Evolutionary conservation across 2,329 filamentous ascomycete genomes (phyloP), one percentile per base, ranked within the genome.

Genomic region (Eurotiales sp.): DNA sequence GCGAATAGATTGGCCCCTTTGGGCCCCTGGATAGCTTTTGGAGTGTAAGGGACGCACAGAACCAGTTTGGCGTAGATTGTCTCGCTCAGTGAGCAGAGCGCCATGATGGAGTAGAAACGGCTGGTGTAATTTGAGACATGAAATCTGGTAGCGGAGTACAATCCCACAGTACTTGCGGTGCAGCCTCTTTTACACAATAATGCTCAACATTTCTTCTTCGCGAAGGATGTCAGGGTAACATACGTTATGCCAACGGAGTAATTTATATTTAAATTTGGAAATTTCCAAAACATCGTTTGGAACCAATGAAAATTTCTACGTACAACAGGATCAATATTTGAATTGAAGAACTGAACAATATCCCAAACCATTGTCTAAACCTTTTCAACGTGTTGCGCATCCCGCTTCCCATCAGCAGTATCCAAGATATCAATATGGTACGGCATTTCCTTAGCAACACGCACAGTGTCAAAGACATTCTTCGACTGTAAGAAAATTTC

Each of bases 91-190:
- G 45, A 37, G 8, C 45, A 47, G 11, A 47, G 45, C 8, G 45
- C 45, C 45, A 47, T 25, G 5, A 47, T 29, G 17, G 45, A 47
- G 22, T 39, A 47, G 23, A 23, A 47, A 23, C 29, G 39, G 15
- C 14, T 47, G 8, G n/a, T 39, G 19, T 47, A 32, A 15, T 39
- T 12, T 3, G 45, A 47, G 8, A 23, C 15, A 17, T 47, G 39
- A 15, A 47, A 47, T 27, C 22, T 32, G 4, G 45, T 47, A 8
- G 45, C 19, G n/a, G 27, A 47, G 22, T 47, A 47, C 11, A 76
- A 56, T 12, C 73, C 67, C 52, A 75, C 68, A 23, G 58, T 60
- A 11, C 73, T 72, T 1, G 72, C 63, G 12, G 74, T 47, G 19
- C 64, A 73, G n/a, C 71, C 72, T 6, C 73, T 76, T 41, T 1